Base-by-base conservation (phyloP, 2,329 filamentous ascomycete species). In the Thielaviopsis cerberus region DNA sequence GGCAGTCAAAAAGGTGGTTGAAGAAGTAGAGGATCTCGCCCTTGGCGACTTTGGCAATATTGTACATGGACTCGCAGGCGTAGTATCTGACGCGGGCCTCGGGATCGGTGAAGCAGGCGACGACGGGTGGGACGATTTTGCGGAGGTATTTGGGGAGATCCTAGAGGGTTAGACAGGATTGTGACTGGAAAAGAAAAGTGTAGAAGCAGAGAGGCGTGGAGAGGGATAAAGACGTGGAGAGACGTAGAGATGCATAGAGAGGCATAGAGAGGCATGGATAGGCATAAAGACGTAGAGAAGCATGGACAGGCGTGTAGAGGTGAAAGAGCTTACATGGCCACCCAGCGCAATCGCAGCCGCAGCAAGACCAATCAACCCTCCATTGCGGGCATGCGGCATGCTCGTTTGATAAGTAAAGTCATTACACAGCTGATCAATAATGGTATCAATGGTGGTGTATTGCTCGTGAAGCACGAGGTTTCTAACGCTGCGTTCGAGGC, bases 51-150 rank as follows among this genome's bases (percentile, higher is more conserved):
- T 98, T 98, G 67, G 92, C 90, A 67, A 98, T 98, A 71, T 98
- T 98, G 73, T 98, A 98, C 92, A 98, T 98, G 70, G 90, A 94
- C 74, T 98, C 92, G 72, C 92, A 98, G 24, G 92, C 92, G 72
- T 98, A 98, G 70, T 98, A 98, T 63, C 92, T 81, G 30, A 97
- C 92, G 60, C 92, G 81, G 26, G 92, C 90, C 84, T 98, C 92
- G 74, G 97, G 92, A 65, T 98, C 94, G 59, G 87, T 88, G 71
- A 98, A 98, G 74, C 94, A 98, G 56, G 92, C 92, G 52, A 98
- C 78, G 4, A 98, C 92, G 2, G 94, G 94, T 52, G 91, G 91
- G 0, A 98, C 91, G 64, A 98, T 97, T 65, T 90, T 85, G 67
- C 89, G 84, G 55, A 98, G 78, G 69, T 97, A 96, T 61, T 84